Base-by-base conservation (phyloP, 176 grass and related monocot genomes). In the Hordeum marinum region DNA sequence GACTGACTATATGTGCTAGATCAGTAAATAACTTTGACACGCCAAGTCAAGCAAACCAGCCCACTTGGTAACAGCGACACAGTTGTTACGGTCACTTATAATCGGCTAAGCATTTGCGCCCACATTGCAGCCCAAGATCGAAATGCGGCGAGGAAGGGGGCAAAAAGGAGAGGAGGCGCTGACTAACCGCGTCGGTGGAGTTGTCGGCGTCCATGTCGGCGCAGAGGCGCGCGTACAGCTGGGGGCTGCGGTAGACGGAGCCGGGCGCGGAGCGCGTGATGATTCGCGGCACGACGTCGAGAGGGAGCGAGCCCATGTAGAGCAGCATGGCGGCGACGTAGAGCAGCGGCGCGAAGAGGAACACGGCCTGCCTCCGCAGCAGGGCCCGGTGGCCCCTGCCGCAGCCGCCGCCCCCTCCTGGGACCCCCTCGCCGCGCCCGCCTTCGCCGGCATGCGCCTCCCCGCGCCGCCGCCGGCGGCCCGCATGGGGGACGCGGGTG, bases 261-360 rank as follows among this genome's bases (percentile, higher is more conserved):
- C 96, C 96, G 1, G 88, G 89, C 2, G 91, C 78, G 5, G 90
- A 82, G 68, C 96, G 93, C 8, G 85, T 86, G 78, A 98, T 95
- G 48, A 98, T 94, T 60, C 74, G 89, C 20, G 93, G 93, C 78
- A 95, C 87, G 75, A 77, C 89, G 76, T 98, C 96, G 63, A 98
- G 91, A 52, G 96, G 89, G 50, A 98, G 80, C 34, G 96, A 93
- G 40, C 96, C 96, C 96, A 98, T 94, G 66, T 93, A 95, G 46
- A 98, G 86, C 34, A 98, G 86, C 89, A 98, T 98, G 32, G 91
- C 88, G 15, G 91, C 91, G n/a, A 98, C 96, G 78, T 98, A 98
- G 48, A 98, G 88, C 50, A 95, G 85, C 50, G 96, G 96, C 64
- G 96, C 93, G 68, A 98, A 98, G 58, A 98, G 96, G 92, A 98